Evolutionary conservation across 495 filamentous ascomycete species (phyloP), one percentile per base, ranked within the genome.

Genomic region (Penicillium roqueforti): DNA sequence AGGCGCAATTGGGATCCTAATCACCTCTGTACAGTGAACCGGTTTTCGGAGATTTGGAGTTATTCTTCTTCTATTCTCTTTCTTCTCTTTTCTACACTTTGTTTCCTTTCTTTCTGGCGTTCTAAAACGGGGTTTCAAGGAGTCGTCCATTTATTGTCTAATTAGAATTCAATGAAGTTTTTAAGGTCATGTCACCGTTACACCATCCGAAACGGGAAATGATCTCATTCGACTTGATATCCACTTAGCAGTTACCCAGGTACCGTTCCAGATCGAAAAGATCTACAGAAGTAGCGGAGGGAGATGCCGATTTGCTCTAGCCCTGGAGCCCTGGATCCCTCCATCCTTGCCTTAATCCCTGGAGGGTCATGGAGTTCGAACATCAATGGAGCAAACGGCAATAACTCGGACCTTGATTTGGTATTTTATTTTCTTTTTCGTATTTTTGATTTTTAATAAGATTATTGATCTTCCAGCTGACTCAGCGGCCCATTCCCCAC

Each of bases 11-110:
- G 56, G 47, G 57, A 47, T 61, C 45, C 41, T 58, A 59, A 62
- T 62, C 34, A 52, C 53, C 29, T 42, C 36, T 67, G 63, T 64
- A 67, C 58, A 67, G 60, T 64, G 47, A 48, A 51, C 40, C 48
- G 52, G 57, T 48, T 32, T 44, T 58, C 31, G 28, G 28, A 31
- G 28, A 4, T 52, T 25, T 51, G 51, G 55, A 36, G 55, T 58
- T 49, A 20, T 38, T 31, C 16, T 31, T n/a, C n/a, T n/a, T n/a
- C n/a, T n/a, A n/a, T n/a, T n/a, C n/a, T n/a, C n/a, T n/a, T 11
- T 10, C 7, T 2, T 29, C 10, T 29, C 10, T 0, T 29, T 9
- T 10, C n/a, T n/a, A n/a, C n/a, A n/a, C n/a, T 2, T 10, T 28
- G 10, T 10, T 28, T 28, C 1, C 5, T 8, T 10, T 28, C 9